phyloP scores from a whole-genome alignment of 2,329 filamentous ascomycete species.

The Alternaria dauci region DNA sequence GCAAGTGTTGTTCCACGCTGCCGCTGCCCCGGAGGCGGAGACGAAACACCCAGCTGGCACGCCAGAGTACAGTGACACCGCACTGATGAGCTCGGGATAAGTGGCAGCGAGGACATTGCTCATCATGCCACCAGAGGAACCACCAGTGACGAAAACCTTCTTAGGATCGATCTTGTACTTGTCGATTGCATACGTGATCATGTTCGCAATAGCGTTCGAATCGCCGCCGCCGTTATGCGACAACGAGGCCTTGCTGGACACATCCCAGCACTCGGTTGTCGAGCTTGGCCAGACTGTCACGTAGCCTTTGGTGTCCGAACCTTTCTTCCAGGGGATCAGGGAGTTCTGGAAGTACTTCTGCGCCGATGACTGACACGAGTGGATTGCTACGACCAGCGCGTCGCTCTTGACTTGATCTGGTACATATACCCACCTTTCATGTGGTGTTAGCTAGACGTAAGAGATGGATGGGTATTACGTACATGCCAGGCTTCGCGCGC shows the following conservation, averaged over 20 bases:
- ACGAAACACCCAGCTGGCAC: conserved; percentile 65
- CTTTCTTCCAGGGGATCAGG: conserved; percentile 44
- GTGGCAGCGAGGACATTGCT: conserved; percentile 59
- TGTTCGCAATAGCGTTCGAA: conserved; percentile 65
- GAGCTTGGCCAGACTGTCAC: conserved; percentile 43
- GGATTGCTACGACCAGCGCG: conserved; percentile 42
- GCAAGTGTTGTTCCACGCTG: conserved; percentile 63
- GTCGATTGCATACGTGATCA: conserved; percentile 65
- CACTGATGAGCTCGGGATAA: conserved; percentile 64
- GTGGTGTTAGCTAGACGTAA: neutral
- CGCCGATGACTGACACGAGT: conserved; percentile 42
- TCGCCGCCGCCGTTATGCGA: conserved; percentile 67
- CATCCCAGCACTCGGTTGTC: conserved; percentile 64
- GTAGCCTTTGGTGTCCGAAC: conserved; percentile 42
- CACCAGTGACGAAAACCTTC: conserved; percentile 64
- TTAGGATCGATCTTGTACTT: conserved; percentile 62
- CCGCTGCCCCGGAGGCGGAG: conserved; percentile 52
- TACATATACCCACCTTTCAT: conserved; percentile 40
- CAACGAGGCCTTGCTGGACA: conserved; percentile 62
- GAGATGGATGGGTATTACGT: conserved; percentile 4
- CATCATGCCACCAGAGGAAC: conserved; percentile 57
- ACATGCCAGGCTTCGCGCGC: conserved; percentile 41
- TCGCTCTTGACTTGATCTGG: conserved; percentile 38
- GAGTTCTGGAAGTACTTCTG: conserved; percentile 41
- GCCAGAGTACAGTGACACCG: conserved; percentile 61